Conservation (phyloP, 768 basidiomycete species). For the Botryobasidium botryosum region DNA sequence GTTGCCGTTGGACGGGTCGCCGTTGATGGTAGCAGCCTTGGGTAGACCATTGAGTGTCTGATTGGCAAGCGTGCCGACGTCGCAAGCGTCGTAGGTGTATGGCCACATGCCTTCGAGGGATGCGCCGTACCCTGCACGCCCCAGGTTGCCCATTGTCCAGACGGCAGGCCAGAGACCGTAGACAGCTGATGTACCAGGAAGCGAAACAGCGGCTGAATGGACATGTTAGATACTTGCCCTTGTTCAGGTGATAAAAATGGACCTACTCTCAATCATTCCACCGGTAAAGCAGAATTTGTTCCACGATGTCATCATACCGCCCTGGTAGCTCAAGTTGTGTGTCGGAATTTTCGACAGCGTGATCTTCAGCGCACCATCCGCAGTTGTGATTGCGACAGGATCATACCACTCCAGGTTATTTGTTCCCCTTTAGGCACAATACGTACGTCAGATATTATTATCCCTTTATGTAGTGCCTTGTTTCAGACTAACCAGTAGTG, state of each 20-base stretch:
- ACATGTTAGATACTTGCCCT: background rate
- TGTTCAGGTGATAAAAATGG: background rate
- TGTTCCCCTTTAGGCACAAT: constrained; percentile 4
- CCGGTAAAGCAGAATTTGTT: constrained; percentile 19
- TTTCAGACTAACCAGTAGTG: constrained; percentile 19
- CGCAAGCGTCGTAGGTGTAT: constrained; percentile 52
- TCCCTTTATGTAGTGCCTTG: background rate
- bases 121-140: constrained; percentile 84
- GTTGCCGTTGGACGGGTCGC: constrained; percentile 35
- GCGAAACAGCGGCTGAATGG: constrained; percentile 4
- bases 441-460: background rate
- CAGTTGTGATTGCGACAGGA: constrained; percentile 12
- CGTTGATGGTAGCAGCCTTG: constrained; percentile 38
- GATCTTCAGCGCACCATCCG: constrained; percentile 11
- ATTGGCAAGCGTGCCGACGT: constrained; percentile 73
- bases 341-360: constrained; percentile 9
- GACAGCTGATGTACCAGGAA: constrained; percentile 13
- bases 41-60: constrained; percentile 49
- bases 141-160: constrained; percentile 37
- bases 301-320: constrained; percentile 15
- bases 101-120: constrained; percentile 56
- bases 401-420: constrained; percentile 15
- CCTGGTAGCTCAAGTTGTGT: constrained; percentile 12
- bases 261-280: constrained; percentile 14
- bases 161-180: constrained; percentile 16